Percentiles rank a stretch among this genome's conserved stretches.
phyloP scores from a whole-genome alignment of 805 yeast genomes.

The Candida insectorum region DNA sequence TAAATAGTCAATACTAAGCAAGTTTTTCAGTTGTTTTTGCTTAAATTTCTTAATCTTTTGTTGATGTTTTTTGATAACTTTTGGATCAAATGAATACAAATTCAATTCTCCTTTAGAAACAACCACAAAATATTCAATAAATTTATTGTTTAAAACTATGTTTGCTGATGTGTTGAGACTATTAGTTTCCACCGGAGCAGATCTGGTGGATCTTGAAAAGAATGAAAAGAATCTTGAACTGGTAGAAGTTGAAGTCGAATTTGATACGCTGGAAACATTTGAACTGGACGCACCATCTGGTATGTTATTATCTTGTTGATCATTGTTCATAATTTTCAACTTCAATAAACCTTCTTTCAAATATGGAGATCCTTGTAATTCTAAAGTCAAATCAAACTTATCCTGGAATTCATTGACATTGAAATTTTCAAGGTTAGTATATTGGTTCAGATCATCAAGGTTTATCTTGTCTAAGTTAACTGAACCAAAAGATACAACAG shows the following conservation, averaged over 20 bases:
- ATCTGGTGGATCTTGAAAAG: conserved; percentile 16
- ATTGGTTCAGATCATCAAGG: conserved; percentile 11
- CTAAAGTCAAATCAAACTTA: conserved; percentile 57
- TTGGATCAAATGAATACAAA: conserved; percentile 52
- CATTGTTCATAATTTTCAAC: conserved; percentile 35
- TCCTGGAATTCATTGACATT: conserved; percentile 41
- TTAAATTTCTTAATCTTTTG: conserved; percentile 22
- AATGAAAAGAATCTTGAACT: conserved; percentile 25
- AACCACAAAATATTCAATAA: conserved; percentile 55
- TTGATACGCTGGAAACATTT: conserved; percentile 14
- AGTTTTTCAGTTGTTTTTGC: conserved; percentile 15
- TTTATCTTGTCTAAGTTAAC: conserved; percentile 11
- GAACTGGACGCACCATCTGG: conserved; percentile 9
- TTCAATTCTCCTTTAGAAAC: conserved; percentile 65
- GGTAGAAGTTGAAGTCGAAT: conserved; percentile 15
- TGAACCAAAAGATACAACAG: conserved; percentile 37
- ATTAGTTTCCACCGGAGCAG: conserved; percentile 2
- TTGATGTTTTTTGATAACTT: conserved; percentile 38
- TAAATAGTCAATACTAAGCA: conserved; percentile 7
- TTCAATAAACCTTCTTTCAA: conserved; percentile 68
- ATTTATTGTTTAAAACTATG: conserved; percentile 23
- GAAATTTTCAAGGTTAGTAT: conserved; percentile 27
- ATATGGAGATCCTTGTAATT: conserved; percentile 73
- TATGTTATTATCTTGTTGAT: conserved; percentile 27
- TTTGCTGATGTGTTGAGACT: conserved; percentile 13